Percentiles rank a stretch among this genome's conserved stretches.
Conservation (phyloP, 2,329 filamentous ascomycete genomes). For the Aspergillus pseudotamarii region DNA sequence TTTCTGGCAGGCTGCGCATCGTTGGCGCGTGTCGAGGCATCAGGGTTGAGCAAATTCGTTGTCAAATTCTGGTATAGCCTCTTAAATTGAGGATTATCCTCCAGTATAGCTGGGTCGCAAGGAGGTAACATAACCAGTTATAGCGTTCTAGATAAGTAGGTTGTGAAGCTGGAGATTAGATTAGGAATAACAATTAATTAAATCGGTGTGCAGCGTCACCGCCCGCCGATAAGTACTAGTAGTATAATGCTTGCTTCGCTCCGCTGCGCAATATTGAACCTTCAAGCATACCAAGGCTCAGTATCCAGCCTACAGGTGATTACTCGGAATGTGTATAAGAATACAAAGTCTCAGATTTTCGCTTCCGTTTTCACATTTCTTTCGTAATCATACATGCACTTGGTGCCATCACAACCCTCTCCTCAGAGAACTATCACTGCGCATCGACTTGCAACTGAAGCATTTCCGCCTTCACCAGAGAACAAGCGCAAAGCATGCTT, state of each 20-base stretch:
- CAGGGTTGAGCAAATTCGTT: constrained; percentile 38
- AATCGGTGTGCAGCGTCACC: constrained; percentile 1
- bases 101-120: constrained; percentile 42
- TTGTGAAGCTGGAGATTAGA: background rate
- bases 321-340: constrained; percentile 15
- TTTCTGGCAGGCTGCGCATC: constrained; percentile 33
- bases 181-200: background rate
- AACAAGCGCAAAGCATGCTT: background rate
- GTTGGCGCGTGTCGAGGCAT: constrained; percentile 43
- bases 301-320: background rate
- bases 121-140: constrained; percentile 44
- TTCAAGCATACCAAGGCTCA: too few relatives aligned
- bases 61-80: constrained; percentile 45
- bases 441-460: background rate
- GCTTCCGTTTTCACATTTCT: constrained; percentile 40
- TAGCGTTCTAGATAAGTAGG: background rate
- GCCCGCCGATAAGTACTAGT: background rate
- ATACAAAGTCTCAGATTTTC: constrained; percentile 24
- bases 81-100: constrained; percentile 47
- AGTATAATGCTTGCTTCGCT: too few relatives aligned
- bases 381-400: constrained; percentile 43
- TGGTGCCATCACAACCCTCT: constrained; percentile 15
- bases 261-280: too few relatives aligned
- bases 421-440: constrained; percentile 12
- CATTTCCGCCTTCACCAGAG: background rate